A percentile compares a stretch with the other conserved stretches of the same genome.
Conservation (phyloP, 495 filamentous ascomycete species). For the Aspergillus avenaceus region DNA sequence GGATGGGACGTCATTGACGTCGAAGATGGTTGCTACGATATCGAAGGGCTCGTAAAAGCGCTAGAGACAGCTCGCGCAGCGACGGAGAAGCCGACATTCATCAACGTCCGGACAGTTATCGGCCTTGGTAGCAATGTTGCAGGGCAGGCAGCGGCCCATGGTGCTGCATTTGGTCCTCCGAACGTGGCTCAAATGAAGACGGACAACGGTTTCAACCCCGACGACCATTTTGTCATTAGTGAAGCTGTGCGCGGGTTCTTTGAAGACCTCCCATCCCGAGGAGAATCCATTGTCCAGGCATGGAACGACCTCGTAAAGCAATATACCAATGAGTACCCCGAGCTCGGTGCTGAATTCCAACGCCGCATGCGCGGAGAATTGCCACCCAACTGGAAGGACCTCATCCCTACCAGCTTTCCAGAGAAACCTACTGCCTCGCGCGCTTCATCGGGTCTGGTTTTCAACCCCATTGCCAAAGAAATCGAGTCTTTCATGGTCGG, state of each 20-base stretch:
- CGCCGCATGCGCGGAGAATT: constrained; percentile 42
- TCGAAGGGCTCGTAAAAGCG: constrained; percentile 47
- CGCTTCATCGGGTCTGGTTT: constrained; percentile 46
- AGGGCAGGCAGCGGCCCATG: constrained; percentile 48
- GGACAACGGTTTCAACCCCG: constrained; percentile 40
- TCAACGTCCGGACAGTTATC: constrained; percentile 57
- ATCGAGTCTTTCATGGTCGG: constrained; percentile 53
- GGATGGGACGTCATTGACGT: constrained; percentile 58
- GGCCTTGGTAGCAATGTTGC: constrained; percentile 49
- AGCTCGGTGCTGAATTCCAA: constrained; percentile 44
- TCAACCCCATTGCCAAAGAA: constrained; percentile 44
- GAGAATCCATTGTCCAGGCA: constrained; percentile 33
- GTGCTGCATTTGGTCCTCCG: constrained; percentile 44
- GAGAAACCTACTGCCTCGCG: constrained; percentile 45
- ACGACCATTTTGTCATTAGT: constrained; percentile 42
- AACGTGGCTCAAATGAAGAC: constrained; percentile 47
- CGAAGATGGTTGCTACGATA: constrained; percentile 49
- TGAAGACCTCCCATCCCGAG: constrained; percentile 32
- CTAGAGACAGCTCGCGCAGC: constrained; percentile 38
- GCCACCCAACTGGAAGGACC: constrained; percentile 36
- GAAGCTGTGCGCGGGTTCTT: constrained; percentile 49
- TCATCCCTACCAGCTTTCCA: constrained; percentile 43
- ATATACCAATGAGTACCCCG: constrained; percentile 41
- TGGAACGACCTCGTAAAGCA: constrained; percentile 42
- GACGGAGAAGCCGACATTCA: constrained; percentile 51